Base-by-base conservation (phyloP, 78 protist species). In the Dictyostelium citrinum region DNA sequence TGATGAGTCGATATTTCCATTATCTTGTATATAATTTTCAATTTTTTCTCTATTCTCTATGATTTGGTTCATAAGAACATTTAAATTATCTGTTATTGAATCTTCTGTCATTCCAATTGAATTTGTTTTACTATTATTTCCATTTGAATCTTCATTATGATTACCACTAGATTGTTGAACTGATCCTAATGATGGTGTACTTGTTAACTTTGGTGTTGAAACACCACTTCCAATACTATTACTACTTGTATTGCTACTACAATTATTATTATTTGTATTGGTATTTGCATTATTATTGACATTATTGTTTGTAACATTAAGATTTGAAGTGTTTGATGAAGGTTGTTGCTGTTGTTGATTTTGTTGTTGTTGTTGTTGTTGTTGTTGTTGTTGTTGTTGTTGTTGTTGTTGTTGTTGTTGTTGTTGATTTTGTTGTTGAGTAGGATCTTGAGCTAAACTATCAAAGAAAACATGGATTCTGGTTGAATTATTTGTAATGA, bases 401-500 rank as follows among this genome's bases (percentile, higher is more conserved):
- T 39, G 43, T 39, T 39, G 43, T 20, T 61, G 29, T 67, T 24
- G 11, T 27, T 33, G 35, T 22, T 12, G 60, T 49, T 16, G 2
- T 67, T 67, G 29, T 27, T 27, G 72, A 64, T 14, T 49, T 55
- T 55, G 64, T 14, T 55, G 64, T 64, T 27, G 39, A 10, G 72
- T 64, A 24, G 81, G 33, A 35, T 39, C 51, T 22, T 20, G 68
- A 20, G 91, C 91, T 64, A 84, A 84, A 45, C 64, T 45, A 84
- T 84, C 80, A 72, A 84, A 84, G 61, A 75, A 84, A 22, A 74
- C 49, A 84, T 84, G 81, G 2, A 84, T 84, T 75, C 76, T 84
- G 0, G 35, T 10, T 1, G 91, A 84, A 43, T 84, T 84, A 11
- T 35, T 51, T 1, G 71, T 29, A 41, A 84, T 84, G 64, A 84